Percentiles rank a stretch among this genome's conserved stretches.
These are phyloP conservation scores for Davidsoniella virescens DNA, from an alignment of 2,329 filamentous ascomycete genomes.

Conservation along the genomic window DNA sequence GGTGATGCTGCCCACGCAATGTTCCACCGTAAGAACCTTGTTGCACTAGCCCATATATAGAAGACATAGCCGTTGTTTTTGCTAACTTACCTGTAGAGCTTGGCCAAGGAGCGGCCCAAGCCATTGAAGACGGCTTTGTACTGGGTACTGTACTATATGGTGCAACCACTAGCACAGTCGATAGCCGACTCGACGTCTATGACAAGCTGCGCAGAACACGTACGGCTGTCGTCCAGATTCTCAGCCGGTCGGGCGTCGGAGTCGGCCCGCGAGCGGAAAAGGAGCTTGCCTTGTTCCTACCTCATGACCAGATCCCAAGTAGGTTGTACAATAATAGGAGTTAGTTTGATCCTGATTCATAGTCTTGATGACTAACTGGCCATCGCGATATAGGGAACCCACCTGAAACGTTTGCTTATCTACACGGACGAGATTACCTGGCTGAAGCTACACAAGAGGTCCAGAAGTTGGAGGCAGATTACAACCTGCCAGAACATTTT, in stretches of 20 bases:
- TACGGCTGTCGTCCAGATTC: slow-evolving; percentile 23
- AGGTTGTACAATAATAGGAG: neutral
- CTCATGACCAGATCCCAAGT: neutral
- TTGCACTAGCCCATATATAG: neutral
- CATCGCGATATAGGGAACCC: neutral
- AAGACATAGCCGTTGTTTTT: slow-evolving; percentile 6
- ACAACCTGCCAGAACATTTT: neutral
- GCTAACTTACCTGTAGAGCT: slow-evolving; percentile 19
- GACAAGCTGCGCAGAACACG: slow-evolving; percentile 17
- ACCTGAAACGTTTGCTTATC: neutral
- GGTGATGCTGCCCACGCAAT: slow-evolving; percentile 26
- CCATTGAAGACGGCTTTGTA: slow-evolving; percentile 22
- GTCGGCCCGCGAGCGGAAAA: neutral
- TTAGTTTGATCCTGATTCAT: neutral
- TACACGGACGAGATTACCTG: neutral
- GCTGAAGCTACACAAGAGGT: neutral
- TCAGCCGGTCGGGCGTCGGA: slow-evolving; percentile 16
- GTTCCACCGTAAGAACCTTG: slow-evolving; percentile 16
- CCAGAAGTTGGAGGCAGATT: neutral
- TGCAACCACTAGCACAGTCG: slow-evolving; percentile 15
- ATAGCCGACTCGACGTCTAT: slow-evolving; percentile 17
- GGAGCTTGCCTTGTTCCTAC: neutral
- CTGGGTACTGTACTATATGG: slow-evolving; percentile 19
- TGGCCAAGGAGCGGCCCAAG: slow-evolving; percentile 23
- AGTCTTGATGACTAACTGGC: neutral